Evolutionary conservation across 2,329 filamentous ascomycete species (phyloP), one percentile per base, ranked within the genome.

Genomic region (Colletotrichum chrysophilum): DNA sequence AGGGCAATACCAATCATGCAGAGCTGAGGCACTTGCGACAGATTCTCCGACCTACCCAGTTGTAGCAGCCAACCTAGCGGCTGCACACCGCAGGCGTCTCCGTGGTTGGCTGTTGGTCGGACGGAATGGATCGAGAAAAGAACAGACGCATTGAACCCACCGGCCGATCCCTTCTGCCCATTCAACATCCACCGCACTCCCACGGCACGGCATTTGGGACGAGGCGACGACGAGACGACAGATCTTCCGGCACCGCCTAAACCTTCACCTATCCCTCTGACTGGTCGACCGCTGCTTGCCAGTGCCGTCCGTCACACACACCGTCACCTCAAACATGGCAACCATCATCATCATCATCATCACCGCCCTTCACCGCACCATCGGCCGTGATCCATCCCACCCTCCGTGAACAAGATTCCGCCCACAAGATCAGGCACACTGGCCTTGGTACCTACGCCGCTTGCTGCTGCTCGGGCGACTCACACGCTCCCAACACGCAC

Each of bases 11-110:
- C 60, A 52, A 26, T 67, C 61, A 61, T 75, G 68, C 68, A 62
- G 56, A 75, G 55, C 69, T 55, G 62, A 70, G 65, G 66, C 58
- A 68, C 65, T 70, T 74, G 60, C 70, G 58, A 69, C 74, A 36
- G 62, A 38, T 74, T 38, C 26, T 66, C 56, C 56, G 30, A 36
- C 58, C 62, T 58, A 52, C 18, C 38, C 28, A 60, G 18, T 30
- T 60, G 60, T 48, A 48, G 8, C 38, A 43, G n/a, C 43, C 32
- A 70, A 32, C 26, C 36, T 38, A 21, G 16, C 32, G 12, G 55
- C 30, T 66, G 48, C 69, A 56, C 69, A 71, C 69, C 67, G 36
- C 28, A 73, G 62, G 38, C 56, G 52, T 66, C 32, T 34, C 38
- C 62, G 72, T 64, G 62, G 73, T 72, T 72, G 56, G 62, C 7